Evolutionary conservation across 1,139 yeast species (phyloP).

Genomic region (Diutina catenulata): DNA sequence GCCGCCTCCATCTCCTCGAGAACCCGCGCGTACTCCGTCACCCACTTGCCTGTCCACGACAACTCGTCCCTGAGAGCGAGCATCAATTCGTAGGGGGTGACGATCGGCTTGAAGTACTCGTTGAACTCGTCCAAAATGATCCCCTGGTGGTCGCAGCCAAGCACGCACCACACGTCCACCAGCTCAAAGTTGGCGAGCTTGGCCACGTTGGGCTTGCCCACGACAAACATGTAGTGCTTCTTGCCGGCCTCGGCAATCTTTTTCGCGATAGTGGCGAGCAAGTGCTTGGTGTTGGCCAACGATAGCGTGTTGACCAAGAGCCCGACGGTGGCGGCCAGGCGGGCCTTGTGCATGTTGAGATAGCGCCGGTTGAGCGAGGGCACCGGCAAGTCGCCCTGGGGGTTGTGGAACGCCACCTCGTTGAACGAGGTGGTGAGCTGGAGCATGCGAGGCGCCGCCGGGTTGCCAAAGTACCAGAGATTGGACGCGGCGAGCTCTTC

Average conservation of each 20-base stretch:
- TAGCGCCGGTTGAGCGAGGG: conserved; percentile 78
- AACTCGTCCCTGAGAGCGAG: conserved; percentile 67
- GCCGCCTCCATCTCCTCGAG: conserved; percentile 21
- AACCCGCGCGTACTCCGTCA: conserved; percentile 58
- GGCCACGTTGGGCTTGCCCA: conserved; percentile 98
- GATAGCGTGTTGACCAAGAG: conserved; percentile 84
- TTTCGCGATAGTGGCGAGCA: conserved; percentile 47
- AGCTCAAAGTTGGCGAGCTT: conserved; percentile 90
- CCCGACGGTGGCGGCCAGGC: conserved; percentile 88
- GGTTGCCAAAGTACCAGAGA: conserved; percentile 60
- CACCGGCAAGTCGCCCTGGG: conserved; percentile 35
- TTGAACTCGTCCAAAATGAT: conserved; percentile 64
- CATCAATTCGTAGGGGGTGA: conserved; percentile 85
- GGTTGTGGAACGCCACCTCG: conserved; percentile 38
- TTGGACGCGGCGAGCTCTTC: conserved; percentile 24
- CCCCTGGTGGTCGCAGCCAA: conserved; percentile 94
- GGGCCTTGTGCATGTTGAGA: conserved; percentile 74
- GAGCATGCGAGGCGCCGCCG: conserved; percentile 69
- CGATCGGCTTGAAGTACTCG: conserved; percentile 82
- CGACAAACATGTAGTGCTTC: conserved; percentile 87
- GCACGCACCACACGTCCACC: conserved; percentile 83
- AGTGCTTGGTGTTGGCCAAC: conserved; percentile 50
- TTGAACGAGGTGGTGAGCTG: conserved; percentile 62
- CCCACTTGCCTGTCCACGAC: conserved; percentile 90
- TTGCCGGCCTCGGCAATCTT: conserved; percentile 69